Evolutionary conservation across 108 stramenopile species (phyloP).

Genomic region (Cylindrotheca closterium): DNA sequence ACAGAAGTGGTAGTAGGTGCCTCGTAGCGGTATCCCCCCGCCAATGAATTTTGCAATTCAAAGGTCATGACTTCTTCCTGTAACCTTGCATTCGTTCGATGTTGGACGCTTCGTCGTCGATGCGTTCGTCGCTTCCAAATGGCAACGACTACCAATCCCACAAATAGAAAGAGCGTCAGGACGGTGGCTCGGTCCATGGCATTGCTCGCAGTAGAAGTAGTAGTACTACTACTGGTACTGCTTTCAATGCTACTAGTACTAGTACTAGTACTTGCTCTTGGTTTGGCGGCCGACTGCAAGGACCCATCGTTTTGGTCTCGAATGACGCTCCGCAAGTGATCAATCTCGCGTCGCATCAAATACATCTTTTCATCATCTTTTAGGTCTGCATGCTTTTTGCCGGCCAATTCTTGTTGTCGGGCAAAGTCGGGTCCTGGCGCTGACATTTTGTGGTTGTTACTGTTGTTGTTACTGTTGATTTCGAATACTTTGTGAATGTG

Average conservation of each 20-base stretch:
- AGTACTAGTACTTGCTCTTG: neutral
- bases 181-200: neutral
- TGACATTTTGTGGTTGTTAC: neutral
- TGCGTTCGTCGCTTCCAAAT: too few species aligned
- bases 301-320: constrained; percentile 2
- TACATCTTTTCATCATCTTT: constrained; percentile 15
- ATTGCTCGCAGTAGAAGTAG: neutral
- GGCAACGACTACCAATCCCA: neutral
- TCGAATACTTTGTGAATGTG: neutral
- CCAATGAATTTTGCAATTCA: too few species aligned
- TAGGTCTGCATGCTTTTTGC: neutral
- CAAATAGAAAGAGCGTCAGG: neutral
- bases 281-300: too few species aligned
- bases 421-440: neutral
- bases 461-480: constrained; percentile 2
- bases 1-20: too few species aligned
- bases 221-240: neutral
- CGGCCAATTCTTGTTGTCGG: neutral
- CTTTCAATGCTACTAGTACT: neutral
- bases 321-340: neutral
- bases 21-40: too few species aligned
- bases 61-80: too few species aligned
- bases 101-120: too few species aligned
- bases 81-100: too few species aligned
- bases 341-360: constrained; percentile 12